Base-by-base conservation (phyloP, 768 basidiomycete species). In the Leccinum subtestaceum region DNA sequence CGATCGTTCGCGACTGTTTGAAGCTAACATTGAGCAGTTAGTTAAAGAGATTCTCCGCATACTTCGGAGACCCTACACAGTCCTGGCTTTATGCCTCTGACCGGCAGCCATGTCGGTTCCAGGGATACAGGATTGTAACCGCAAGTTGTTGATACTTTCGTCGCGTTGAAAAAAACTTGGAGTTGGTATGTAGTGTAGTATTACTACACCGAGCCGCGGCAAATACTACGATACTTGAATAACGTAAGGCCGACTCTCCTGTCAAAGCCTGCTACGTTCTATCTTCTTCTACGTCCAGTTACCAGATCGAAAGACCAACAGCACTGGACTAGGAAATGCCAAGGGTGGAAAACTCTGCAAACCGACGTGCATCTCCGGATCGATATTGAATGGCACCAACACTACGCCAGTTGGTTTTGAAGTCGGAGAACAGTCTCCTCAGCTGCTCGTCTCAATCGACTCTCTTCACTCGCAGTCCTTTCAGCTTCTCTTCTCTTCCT, bases 1-100 rank as follows among this genome's bases (percentile, higher is more conserved):
- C 82, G 55, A 94, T 86, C 12, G 83, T 79, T 55, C 87, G 81
- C 19, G 74, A 78, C 72, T 90, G 91, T 74, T 88, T 89, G 75
- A 90, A 94, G 31, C 92, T 94, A 56, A 29, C 15, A 15, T 31
- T 19, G 23, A 49, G 31, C 47, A 54, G 48, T 70, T 25, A 72
- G 66, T 19, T 5, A 32, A 32, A n/a, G 19, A 21, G 6, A 29
- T 21, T 27, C 15, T 23, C 40, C 19, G 21, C 6, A 38, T 52
- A 34, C 8, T 43, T 47, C 13, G 23, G 21, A 55, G 34, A 25
- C 13, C 54, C 17, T 60, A 72, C 70, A 46, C 15, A 17, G 62
- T 88, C 74, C 81, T 88, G 45, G 84, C 74, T 71, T 81, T 85
- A 15, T 64, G 59, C 52, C 56, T 78, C 75, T 58, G 72, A 12